Percentiles rank a stretch among this genome's conserved stretches.
These are phyloP conservation scores for Perkinsus olseni DNA, from an alignment of 169 alveolate genomes.

Conservation along the genomic window DNA sequence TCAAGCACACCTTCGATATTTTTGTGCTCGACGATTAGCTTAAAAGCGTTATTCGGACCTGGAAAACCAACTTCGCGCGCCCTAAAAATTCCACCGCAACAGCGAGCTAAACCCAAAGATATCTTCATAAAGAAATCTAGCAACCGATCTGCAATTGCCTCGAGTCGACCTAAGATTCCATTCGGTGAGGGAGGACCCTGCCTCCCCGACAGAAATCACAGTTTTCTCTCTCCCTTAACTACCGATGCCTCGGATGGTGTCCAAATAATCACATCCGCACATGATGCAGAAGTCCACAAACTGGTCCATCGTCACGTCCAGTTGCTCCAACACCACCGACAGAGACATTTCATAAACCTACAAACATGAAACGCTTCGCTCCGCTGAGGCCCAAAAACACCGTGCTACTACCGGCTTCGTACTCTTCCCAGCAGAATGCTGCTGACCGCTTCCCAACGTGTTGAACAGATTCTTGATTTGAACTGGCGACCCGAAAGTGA, in stretches of 20 bases:
- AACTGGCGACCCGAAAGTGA: conserved; percentile 82
- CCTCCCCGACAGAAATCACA: not conserved
- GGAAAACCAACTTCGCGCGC: not conserved
- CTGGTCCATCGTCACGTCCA: conserved; percentile 73
- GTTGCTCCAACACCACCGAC: conserved; percentile 53
- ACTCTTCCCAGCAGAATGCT: not conserved
- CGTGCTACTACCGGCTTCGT: conserved; percentile 23
- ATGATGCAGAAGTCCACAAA: conserved; percentile 93
- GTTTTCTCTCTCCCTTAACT: no score
- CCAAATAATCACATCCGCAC: conserved; percentile 97
- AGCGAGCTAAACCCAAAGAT: not conserved
- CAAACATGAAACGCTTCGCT: conserved; percentile 23
- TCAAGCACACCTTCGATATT: conserved; percentile 73
- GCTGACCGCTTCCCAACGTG: conserved; percentile 26
- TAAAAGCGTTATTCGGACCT: conserved; percentile 89
- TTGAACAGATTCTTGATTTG: conserved; percentile 51
- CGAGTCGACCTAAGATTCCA: not conserved
- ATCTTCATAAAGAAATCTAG: not conserved
- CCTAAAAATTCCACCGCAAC: not conserved
- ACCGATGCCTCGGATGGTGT: conserved; percentile 84
- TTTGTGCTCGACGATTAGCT: conserved; percentile 68
- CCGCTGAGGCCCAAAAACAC: conserved; percentile 20
- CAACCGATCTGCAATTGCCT: not conserved
- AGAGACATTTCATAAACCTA: conserved; percentile 48
- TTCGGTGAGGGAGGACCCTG: not conserved